phyloP scores from a whole-genome alignment of 345 rosid species.

The Corymbia maculata region DNA sequence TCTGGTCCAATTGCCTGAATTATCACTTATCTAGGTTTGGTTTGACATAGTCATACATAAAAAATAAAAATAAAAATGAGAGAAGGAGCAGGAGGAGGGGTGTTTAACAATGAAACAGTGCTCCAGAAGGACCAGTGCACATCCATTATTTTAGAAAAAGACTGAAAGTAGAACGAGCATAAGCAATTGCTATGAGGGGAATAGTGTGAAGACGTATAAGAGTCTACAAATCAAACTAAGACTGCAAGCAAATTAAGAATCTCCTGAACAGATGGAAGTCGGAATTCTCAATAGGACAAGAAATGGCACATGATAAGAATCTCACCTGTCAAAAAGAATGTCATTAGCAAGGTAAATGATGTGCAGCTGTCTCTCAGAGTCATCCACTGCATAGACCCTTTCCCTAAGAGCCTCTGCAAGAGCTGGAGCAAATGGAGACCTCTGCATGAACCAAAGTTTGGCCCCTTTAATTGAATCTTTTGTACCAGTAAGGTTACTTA shows the following conservation, averaged over 20 bases:
- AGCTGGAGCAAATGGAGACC: constrained; percentile 91
- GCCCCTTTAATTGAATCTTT: constrained; percentile 98
- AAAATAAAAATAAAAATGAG: not conserved
- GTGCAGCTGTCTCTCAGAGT: constrained; percentile 90
- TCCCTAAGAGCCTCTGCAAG: constrained; percentile 89
- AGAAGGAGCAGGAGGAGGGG: not conserved
- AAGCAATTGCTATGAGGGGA: not conserved
- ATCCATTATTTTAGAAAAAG: not conserved
- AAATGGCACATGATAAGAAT: not conserved
- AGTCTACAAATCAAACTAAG: not conserved
- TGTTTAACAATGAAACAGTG: not conserved
- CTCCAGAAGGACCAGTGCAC: not conserved
- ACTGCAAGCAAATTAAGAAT: not conserved
- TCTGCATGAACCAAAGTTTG: constrained; percentile 98
- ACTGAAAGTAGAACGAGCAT: not conserved
- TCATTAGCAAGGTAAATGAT: constrained; percentile 91
- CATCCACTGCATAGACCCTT: constrained; percentile 73
- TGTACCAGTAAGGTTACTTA: constrained; percentile 81
- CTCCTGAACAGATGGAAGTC: not conserved
- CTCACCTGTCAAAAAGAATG: constrained; percentile 93
- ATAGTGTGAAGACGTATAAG: not conserved
- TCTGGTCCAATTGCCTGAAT: not conserved
- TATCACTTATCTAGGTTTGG: not conserved
- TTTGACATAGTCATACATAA: not conserved
- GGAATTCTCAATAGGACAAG: not conserved